Base-by-base conservation (phyloP, 1,139 yeast species). In the Zygoascus meyerae region DNA sequence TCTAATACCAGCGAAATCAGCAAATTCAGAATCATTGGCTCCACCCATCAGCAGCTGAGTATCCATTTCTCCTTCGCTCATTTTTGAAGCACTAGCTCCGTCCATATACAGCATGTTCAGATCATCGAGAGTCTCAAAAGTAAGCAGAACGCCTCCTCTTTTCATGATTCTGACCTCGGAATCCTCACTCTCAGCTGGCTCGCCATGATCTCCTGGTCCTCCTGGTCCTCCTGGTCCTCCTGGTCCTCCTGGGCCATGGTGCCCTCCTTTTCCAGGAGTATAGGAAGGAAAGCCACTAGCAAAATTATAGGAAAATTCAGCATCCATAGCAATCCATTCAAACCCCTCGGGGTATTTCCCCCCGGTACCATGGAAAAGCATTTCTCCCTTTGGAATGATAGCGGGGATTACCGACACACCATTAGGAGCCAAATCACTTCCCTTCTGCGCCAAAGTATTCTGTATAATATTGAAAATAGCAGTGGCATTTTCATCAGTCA, bases 301-400 rank as follows among this genome's bases (percentile, higher is more conserved):
- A 64, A 77, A 78, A 48, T 58, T 60, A 51, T 72, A 75, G 51
- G 80, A 74, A 58, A 78, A 77, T 54, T 78, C 83, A 49, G 68
- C 71, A 55, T 77, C 80, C 71, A 78, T 65, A 1, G 83, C 83
- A 7, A 75, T 62, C 83, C 83, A 78, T 56, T 78, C 83, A 31
- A 70, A 69, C 33, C 65, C 59, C 0, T 57, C 53, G 1, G 82
- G 81, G 7, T 76, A 55, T 3, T 56, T 50, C 1, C 66, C 64
- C 2, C 62, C 60, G 8, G 70, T 69, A 0, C 78, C 65, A 59
- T 78, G 83, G 50, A 74, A 79, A 45, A 79, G 55, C 34, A 74
- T 56, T 0, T 82, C 77, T 4, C 80, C 81, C 34, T 73, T 68
- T 0, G 83, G 81, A 14, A 79, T 67, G 43, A 69, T 70, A 1